Conservation (phyloP, 2,329 filamentous ascomycete species). For the Xylaria sp. region DNA sequence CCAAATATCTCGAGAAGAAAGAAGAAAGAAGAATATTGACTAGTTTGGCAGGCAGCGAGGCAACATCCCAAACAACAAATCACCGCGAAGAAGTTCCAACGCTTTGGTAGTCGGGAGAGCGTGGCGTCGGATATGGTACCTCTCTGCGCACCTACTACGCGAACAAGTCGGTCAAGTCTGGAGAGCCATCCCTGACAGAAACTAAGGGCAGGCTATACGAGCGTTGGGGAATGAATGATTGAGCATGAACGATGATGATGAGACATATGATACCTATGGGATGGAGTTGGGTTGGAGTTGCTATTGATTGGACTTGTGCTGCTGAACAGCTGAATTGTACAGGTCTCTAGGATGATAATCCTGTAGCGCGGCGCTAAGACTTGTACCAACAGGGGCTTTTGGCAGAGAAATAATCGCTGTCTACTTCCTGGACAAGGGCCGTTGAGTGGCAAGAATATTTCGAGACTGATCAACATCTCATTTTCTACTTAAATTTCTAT, state of each 20-base stretch:
- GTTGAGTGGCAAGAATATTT: no score
- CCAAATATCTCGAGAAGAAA: constrained; percentile 3
- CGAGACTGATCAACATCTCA: no score
- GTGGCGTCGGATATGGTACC: constrained; percentile 47
- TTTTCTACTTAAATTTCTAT: no score
- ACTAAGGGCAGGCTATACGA: background rate
- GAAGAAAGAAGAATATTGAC: constrained; percentile 21
- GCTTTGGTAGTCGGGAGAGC: constrained; percentile 38
- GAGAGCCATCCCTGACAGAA: constrained; percentile 27
- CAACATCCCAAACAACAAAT: constrained; percentile 17
- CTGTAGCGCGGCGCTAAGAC: no score
- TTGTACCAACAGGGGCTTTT: no score
- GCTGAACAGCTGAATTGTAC: background rate
- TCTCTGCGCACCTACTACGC: constrained; percentile 35
- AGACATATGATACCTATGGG: constrained; percentile 1
- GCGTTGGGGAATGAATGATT: background rate
- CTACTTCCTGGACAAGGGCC: no score
- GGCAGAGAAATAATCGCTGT: no score
- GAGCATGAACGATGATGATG: background rate
- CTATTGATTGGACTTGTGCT: background rate
- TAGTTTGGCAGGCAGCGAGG: constrained; percentile 24
- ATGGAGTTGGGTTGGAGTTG: constrained; percentile 15
- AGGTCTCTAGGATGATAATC: no score
- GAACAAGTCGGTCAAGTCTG: constrained; percentile 36
- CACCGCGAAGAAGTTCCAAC: constrained; percentile 17